Evolutionary conservation across 2,329 filamentous ascomycete species (phyloP).

Genomic region (Pyrenophora tritici-repentis): DNA sequence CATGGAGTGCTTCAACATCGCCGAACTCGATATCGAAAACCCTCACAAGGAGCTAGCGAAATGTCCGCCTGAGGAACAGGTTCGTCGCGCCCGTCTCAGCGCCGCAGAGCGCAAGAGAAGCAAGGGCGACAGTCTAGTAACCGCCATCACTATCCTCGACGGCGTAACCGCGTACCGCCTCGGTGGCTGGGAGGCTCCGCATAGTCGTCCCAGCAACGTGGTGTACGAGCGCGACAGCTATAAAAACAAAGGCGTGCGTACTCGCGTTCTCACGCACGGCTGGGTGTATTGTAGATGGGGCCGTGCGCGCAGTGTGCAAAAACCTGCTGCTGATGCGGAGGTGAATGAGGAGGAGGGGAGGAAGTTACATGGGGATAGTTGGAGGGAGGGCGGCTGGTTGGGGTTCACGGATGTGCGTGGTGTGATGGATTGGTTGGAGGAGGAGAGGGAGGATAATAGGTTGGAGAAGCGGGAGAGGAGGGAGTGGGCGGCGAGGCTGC

Average conservation of each 20-base stretch:
- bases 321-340: background rate
- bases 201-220: background rate
- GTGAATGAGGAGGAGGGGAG: conserved; percentile 7
- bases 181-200: conserved; percentile 34
- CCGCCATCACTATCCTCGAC: conserved; percentile 28
- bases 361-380: conserved; percentile 26
- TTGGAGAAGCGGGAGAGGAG: background rate
- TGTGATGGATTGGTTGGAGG: conserved; percentile 15
- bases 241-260: conserved; percentile 17
- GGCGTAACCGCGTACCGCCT: conserved; percentile 30
- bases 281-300: conserved; percentile 41
- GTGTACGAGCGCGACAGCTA: background rate
- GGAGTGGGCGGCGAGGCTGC: background rate
- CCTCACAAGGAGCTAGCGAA: background rate
- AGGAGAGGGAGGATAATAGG: conserved; percentile 3
- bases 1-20: conserved; percentile 33
- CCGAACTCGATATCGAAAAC: conserved; percentile 4
- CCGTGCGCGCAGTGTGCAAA: conserved; percentile 8
- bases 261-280: conserved; percentile 19
- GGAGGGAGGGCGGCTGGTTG: conserved; percentile 13
- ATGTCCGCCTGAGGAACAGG: too few species aligned
- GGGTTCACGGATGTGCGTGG: conserved; percentile 32
- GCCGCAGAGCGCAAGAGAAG: background rate
- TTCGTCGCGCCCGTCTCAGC: background rate
- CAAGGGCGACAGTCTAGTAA: conserved; percentile 21